Conservation (phyloP, 768 basidiomycete species). For the Tubosaeta brunneosetosa region DNA sequence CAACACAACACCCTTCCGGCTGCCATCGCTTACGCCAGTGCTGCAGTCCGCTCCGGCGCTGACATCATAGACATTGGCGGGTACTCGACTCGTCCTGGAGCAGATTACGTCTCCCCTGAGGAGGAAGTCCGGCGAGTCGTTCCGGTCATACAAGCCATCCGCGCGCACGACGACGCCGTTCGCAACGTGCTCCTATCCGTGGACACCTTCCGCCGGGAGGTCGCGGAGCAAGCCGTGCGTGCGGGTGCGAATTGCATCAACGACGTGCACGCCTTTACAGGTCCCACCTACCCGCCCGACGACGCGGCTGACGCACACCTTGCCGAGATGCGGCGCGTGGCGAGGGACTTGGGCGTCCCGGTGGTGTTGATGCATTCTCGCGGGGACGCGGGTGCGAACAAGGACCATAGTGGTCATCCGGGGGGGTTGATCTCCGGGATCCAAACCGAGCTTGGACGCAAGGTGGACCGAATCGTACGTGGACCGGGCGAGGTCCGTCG, state of each 20-base stretch:
- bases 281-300: constrained; percentile 46
- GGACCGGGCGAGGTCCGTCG: constrained; percentile 70
- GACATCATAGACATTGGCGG: constrained; percentile 91
- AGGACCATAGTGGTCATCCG: constrained; percentile 51
- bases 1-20: constrained; percentile 45
- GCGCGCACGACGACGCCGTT: constrained; percentile 28
- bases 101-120: constrained; percentile 55
- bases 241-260: constrained; percentile 94
- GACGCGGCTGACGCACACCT: constrained; percentile 37
- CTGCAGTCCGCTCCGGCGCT: constrained; percentile 53
- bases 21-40: constrained; percentile 50
- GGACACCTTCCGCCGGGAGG: constrained; percentile 26
- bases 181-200: constrained; percentile 19
- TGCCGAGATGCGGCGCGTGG: constrained; percentile 58
- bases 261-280: constrained; percentile 82
- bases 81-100: constrained; percentile 85
- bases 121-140: constrained; percentile 74
- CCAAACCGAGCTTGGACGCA: constrained; percentile 62
- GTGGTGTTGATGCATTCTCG: constrained; percentile 94
- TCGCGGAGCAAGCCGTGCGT: constrained; percentile 42
- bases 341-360: constrained; percentile 63
- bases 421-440: constrained; percentile 62
- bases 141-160: constrained; percentile 62
- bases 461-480: constrained; percentile 59
- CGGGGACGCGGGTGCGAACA: constrained; percentile 74